Evolutionary conservation across 257 asterid species (phyloP).

Genomic region (Verbena officinalis): DNA sequence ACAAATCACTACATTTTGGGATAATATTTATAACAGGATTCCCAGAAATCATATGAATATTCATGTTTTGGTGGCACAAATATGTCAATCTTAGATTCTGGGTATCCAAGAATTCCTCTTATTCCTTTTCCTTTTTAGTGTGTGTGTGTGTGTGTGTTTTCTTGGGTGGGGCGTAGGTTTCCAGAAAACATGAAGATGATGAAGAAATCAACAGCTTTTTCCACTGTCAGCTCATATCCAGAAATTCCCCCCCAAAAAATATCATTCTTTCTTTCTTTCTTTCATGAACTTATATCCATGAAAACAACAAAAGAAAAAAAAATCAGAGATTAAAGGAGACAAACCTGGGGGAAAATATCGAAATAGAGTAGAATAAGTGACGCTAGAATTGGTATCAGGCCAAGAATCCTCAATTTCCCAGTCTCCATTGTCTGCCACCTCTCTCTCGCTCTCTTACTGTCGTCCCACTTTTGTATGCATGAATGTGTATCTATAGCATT

Average conservation of each 20-base stretch:
- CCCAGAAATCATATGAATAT: slow-evolving; percentile 16
- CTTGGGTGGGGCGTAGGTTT: no score
- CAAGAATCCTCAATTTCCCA: slow-evolving; percentile 52
- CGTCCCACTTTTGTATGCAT: neutral
- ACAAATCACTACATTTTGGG: neutral
- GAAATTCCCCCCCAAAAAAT: neutral
- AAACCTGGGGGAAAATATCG: slow-evolving; percentile 68
- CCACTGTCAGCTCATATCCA: neutral
- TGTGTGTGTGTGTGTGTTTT: no score
- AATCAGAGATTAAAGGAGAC: slow-evolving; percentile 8
- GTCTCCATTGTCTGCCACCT: slow-evolving; percentile 51
- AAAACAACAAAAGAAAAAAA: neutral
- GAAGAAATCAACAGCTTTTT: no score
- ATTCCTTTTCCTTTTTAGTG: no score
- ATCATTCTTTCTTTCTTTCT: no score
- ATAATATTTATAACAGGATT: neutral
- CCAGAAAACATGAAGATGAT: neutral
- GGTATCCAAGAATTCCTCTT: slow-evolving; percentile 10
- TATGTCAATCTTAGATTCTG: neutral
- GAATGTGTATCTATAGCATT: neutral
- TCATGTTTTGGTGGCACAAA: neutral
- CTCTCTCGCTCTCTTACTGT: slow-evolving; percentile 23
- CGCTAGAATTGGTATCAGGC: slow-evolving; percentile 71
- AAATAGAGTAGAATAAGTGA: slow-evolving; percentile 57
- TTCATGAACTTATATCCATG: neutral